Evolutionary conservation across 2,329 filamentous ascomycete genomes (phyloP).

Genomic region (Trichoderma endophyticum): DNA sequence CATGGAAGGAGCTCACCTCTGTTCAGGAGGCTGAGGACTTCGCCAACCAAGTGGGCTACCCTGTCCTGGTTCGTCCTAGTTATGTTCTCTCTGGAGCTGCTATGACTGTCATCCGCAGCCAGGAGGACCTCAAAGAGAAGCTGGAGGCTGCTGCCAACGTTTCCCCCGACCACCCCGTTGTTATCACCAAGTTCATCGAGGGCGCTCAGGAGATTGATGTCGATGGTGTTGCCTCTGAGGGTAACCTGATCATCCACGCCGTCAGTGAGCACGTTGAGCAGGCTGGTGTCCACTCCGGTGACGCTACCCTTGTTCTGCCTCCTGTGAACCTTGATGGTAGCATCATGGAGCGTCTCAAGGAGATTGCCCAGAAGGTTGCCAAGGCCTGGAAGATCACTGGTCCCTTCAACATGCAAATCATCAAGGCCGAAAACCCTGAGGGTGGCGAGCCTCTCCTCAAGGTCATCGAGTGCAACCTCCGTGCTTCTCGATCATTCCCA

Average conservation of each 20-base stretch:
- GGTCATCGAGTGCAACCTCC: conserved; percentile 97
- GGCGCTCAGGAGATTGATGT: conserved; percentile 95
- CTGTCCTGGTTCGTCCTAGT: conserved; percentile 88
- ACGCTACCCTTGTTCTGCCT: conserved; percentile 90
- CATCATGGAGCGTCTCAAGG: conserved; percentile 85
- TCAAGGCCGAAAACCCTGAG: conserved; percentile 78
- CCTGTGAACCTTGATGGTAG: conserved; percentile 73
- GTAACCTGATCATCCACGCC: conserved; percentile 85
- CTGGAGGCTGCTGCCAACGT: conserved; percentile 85
- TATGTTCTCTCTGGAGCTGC: conserved; percentile 97
- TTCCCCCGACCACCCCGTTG: conserved; percentile 93
- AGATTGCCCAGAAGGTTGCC: conserved; percentile 93
- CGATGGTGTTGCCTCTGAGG: conserved; percentile 83
- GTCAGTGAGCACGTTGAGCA: conserved; percentile 96
- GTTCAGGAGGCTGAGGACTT: conserved; percentile 85
- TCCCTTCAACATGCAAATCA: conserved; percentile 99
- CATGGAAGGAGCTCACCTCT: conserved; percentile 95
- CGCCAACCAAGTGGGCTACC: conserved; percentile 81
- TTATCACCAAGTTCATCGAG: conserved; percentile 98
- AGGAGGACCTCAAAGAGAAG: conserved; percentile 91
- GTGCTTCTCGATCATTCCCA: conserved; percentile 95
- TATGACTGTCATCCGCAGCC: conserved; percentile 92
- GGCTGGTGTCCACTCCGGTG: conserved; percentile 95
- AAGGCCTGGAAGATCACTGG: conserved; percentile 97
- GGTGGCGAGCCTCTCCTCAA: conserved; percentile 76